Percentiles rank a stretch among this genome's conserved stretches.
Evolutionary conservation across 495 filamentous ascomycete genomes (phyloP).

Genomic region (Penicillium turbatum): DNA sequence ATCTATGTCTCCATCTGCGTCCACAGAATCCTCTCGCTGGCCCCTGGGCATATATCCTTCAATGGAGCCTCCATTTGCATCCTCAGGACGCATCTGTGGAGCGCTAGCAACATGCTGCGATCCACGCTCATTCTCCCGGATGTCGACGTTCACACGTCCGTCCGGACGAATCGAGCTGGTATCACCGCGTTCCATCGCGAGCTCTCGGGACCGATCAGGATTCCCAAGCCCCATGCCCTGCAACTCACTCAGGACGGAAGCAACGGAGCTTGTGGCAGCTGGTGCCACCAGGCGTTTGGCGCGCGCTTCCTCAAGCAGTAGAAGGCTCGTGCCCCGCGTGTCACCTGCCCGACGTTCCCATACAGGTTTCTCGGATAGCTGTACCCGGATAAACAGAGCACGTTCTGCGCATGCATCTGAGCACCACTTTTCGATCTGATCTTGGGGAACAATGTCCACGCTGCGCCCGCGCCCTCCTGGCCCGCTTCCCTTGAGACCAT

Average conservation of each 20-base stretch:
- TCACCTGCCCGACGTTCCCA: slow-evolving; percentile 61
- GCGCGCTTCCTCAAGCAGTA: slow-evolving; percentile 51
- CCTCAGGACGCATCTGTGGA: slow-evolving; percentile 33
- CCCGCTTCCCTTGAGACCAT: slow-evolving; percentile 47
- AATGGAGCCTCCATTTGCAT: slow-evolving; percentile 40
- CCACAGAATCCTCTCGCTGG: slow-evolving; percentile 1
- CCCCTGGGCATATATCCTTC: slow-evolving; percentile 43
- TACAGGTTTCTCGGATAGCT: slow-evolving; percentile 71
- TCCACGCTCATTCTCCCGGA: slow-evolving; percentile 37
- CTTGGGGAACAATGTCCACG: slow-evolving; percentile 57
- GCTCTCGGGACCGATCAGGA: slow-evolving; percentile 27
- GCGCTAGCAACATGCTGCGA: slow-evolving; percentile 15
- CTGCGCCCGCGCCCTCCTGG: slow-evolving; percentile 46
- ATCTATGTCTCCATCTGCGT: slow-evolving; percentile 27
- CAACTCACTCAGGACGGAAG: slow-evolving; percentile 30
- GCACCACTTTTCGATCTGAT: slow-evolving; percentile 84
- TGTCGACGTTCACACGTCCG: slow-evolving; percentile 35
- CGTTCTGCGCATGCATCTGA: slow-evolving; percentile 69
- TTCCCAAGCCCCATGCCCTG: slow-evolving; percentile 32
- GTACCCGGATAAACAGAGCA: slow-evolving; percentile 79
- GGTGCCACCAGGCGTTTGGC: slow-evolving; percentile 12
- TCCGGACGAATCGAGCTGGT: slow-evolving; percentile 20
- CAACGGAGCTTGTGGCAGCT: slow-evolving; percentile 11
- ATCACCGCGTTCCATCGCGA: slow-evolving; percentile 50
- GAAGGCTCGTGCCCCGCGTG: slow-evolving; percentile 36